Base-by-base conservation (phyloP, 306 rosid genomes). In the Oemleria cerasiformis region DNA sequence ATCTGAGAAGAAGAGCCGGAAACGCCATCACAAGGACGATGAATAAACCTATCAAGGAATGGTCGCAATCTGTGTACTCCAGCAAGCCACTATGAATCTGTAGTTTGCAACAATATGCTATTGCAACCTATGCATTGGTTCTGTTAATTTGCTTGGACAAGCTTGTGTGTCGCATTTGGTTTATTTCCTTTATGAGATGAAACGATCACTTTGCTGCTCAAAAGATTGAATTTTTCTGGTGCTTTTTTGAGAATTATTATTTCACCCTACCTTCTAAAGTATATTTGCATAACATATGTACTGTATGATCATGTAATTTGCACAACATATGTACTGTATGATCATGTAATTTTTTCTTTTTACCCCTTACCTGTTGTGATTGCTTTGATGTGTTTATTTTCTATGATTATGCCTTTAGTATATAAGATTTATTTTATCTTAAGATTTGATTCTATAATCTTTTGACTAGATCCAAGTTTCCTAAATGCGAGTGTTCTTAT, bases 1-100 rank as follows among this genome's bases (percentile, higher is more conserved):
- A 39, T 82, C 88, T 63, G 91, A 83, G 72, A 92, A 81, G 73
- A 78, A 70, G 79, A 79, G 85, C 59, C 73, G 69, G 63, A 92
- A 85, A 66, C 84, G 75, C 67, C 88, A 50, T 48, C 83, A 36
- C 23, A 62, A 68, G 40, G 81, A 73, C 63, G 78, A 89, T 48
- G 82, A 81, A 66, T 87, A 82, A 63, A 64, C 69, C 34, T 63
- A 34, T 49, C 58, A 42, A 5, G 39, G 17, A 64, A 61, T 45
- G 70, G 69, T 59, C 45, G 38, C 50, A 11, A 40, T 42, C 75
- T 48, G 5, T 43, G 74, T 25, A 70, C 10, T 38, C 54, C 51
- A 49, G 49, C 53, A 45, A 14, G 50, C 56, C 8, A 23, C 8
- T 54, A 12, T 40, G 5, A 17, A 19, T 41, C 15, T 40, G 14